A percentile compares a stretch with the other conserved stretches of the same genome.
phyloP scores from a whole-genome alignment of 352 stramenopile genomes.

The Aphanomyces stellatus region DNA sequence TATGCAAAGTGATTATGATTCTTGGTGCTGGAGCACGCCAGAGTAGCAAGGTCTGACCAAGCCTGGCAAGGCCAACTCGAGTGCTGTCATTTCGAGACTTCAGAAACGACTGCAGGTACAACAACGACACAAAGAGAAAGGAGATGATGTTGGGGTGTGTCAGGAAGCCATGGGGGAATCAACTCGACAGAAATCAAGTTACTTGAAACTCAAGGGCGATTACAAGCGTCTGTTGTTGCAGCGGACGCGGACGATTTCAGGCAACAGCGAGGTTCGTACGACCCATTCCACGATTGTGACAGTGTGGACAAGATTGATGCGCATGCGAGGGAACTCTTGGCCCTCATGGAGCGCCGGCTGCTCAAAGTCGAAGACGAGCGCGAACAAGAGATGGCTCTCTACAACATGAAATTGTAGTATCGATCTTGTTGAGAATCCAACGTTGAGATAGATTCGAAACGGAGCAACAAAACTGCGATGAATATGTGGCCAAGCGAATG shows the following conservation, averaged over 20 bases:
- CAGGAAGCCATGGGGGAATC: slow-evolving; percentile 36
- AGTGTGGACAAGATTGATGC: slow-evolving; percentile 19
- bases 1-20: too few species aligned
- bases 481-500: slow-evolving; percentile 37
- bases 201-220: slow-evolving; percentile 38
- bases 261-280: slow-evolving; percentile 23
- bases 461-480: slow-evolving; percentile 47
- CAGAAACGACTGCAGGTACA: slow-evolving; percentile 15
- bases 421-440: not conserved
- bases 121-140: not conserved
- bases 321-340: slow-evolving; percentile 29
- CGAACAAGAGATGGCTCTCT: slow-evolving; percentile 28
- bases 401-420: slow-evolving; percentile 38
- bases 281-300: not conserved
- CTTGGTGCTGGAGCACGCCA: too few species aligned
- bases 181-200: slow-evolving; percentile 34
- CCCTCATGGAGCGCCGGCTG: slow-evolving; percentile 37
- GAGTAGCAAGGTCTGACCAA: too few species aligned
- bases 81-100: slow-evolving; percentile 6
- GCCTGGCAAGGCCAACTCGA: not conserved
- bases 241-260: slow-evolving; percentile 35
- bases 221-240: slow-evolving; percentile 36
- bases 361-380: slow-evolving; percentile 36
- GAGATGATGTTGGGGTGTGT: too few species aligned
- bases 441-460: slow-evolving; percentile 20